A percentile compares a stretch with the other conserved stretches of the same genome.
phyloP scores from a whole-genome alignment of 1,284 basidiomycete genomes.

The Cutaneotrichosporon spelunceum region DNA sequence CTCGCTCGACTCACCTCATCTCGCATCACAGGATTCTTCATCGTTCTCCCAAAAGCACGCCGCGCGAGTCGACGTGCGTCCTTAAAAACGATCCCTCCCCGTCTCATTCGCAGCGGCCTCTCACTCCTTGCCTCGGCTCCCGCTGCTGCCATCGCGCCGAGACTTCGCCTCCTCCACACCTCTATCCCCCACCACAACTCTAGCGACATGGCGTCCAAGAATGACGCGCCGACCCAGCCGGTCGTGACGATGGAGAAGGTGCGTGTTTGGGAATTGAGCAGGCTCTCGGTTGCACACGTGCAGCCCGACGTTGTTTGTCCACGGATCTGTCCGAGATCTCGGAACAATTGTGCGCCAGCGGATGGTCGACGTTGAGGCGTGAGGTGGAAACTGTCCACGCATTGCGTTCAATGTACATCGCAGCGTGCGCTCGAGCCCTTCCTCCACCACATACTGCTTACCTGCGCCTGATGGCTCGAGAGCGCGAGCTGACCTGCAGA shows the following conservation, averaged over 20 bases:
- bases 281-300: not conserved
- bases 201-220: slow-evolving; percentile 36
- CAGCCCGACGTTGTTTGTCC: not conserved
- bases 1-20: not conserved
- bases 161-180: slow-evolving; percentile 5
- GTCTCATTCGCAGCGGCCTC: slow-evolving; percentile 11
- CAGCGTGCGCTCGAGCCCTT: not conserved
- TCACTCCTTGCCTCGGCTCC: slow-evolving; percentile 8
- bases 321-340: not conserved
- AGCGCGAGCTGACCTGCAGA: slow-evolving; percentile 56
- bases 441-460: not conserved
- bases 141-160: slow-evolving; percentile 2
- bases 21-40: not conserved
- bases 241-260: slow-evolving; percentile 50
- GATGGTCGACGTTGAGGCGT: not conserved
- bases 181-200: not conserved
- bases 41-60: not conserved
- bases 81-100: slow-evolving; percentile 11
- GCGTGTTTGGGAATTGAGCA: not conserved
- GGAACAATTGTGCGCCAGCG: not conserved
- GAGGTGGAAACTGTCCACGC: not conserved
- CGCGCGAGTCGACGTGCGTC: slow-evolving; percentile 13
- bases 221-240: slow-evolving; percentile 35
- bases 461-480: not conserved
- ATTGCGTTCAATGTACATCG: not conserved